phyloP scores from a whole-genome alignment of 2,329 filamentous ascomycete species.

The Mycogone perniciosa region DNA sequence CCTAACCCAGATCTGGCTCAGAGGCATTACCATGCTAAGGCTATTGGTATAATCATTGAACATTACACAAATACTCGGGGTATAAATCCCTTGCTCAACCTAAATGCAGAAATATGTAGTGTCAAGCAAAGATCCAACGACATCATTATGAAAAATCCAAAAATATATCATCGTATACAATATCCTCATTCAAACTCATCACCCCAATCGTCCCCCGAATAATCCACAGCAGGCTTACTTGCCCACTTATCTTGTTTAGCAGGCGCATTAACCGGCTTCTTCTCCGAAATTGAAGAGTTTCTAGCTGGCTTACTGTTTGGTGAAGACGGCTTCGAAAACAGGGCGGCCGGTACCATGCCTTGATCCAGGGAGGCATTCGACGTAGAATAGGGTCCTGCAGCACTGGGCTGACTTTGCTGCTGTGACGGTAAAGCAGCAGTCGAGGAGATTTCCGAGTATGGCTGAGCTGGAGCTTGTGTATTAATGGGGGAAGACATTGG shows the following conservation, averaged over 20 bases:
- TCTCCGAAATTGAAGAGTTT: neutral
- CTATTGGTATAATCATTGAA: too few species aligned
- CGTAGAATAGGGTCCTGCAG: neutral
- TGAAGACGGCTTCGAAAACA: slow-evolving; percentile 2
- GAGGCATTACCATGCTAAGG: too few species aligned
- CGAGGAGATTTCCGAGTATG: neutral
- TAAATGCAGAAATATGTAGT: too few species aligned
- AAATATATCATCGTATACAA: neutral
- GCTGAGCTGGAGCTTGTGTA: too few species aligned
- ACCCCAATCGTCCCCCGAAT: slow-evolving; percentile 25
- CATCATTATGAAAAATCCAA: slow-evolving; percentile 3
- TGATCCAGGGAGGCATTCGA: neutral
- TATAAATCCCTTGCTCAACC: neutral
- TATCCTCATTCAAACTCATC: slow-evolving; percentile 10
- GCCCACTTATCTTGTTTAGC: slow-evolving; percentile 18
- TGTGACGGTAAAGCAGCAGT: neutral
- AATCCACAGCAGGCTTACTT: slow-evolving; percentile 20
- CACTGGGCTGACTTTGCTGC: neutral
- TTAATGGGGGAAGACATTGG: neutral
- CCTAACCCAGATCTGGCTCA: neutral
- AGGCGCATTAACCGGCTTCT: neutral
- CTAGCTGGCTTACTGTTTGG: neutral
- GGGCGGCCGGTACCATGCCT: slow-evolving; percentile 7
- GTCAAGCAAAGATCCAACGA: neutral
- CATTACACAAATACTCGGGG: neutral